A percentile compares a stretch with the other conserved stretches of the same genome.
Evolutionary conservation across 805 yeast species (phyloP).

Genomic region (Teunomyces panamensis): DNA sequence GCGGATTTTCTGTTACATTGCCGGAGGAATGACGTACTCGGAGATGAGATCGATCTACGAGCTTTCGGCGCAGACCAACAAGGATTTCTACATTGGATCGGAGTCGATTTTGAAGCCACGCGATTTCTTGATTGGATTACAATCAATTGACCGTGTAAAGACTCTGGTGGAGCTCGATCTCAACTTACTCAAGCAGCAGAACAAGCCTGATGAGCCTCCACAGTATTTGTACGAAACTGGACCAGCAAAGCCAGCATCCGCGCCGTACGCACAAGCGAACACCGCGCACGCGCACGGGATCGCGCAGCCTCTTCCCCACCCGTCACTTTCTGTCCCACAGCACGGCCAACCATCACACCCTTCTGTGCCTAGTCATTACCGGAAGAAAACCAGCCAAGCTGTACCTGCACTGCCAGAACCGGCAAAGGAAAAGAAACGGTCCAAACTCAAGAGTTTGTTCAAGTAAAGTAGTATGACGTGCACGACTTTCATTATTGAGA

Average conservation of each 20-base stretch:
- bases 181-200: constrained; percentile 26
- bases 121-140: constrained; percentile 43
- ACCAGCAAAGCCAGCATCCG: constrained; percentile 14
- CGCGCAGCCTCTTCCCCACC: constrained; percentile 4
- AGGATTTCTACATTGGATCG: constrained; percentile 79
- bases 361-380: constrained; percentile 26
- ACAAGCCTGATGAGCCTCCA: constrained; percentile 41
- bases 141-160: constrained; percentile 36
- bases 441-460: constrained; percentile 47
- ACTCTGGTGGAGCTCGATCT: constrained; percentile 44
- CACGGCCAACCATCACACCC: constrained; percentile 6
- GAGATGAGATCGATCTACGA: constrained; percentile 79
- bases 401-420: constrained; percentile 4
- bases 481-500: no score
- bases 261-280: no score
- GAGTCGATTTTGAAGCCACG: constrained; percentile 67
- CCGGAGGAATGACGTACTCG: constrained; percentile 87
- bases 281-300: background rate
- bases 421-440: constrained; percentile 41
- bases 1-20: constrained; percentile 71
- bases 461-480: constrained; percentile 11
- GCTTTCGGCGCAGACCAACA: constrained; percentile 56
- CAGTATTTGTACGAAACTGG: constrained; percentile 37
- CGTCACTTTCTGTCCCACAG: constrained; percentile 15
- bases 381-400: constrained; percentile 14